Conservation (phyloP, 2,329 filamentous ascomycete species). For the Hymenoscyphus repandus region DNA sequence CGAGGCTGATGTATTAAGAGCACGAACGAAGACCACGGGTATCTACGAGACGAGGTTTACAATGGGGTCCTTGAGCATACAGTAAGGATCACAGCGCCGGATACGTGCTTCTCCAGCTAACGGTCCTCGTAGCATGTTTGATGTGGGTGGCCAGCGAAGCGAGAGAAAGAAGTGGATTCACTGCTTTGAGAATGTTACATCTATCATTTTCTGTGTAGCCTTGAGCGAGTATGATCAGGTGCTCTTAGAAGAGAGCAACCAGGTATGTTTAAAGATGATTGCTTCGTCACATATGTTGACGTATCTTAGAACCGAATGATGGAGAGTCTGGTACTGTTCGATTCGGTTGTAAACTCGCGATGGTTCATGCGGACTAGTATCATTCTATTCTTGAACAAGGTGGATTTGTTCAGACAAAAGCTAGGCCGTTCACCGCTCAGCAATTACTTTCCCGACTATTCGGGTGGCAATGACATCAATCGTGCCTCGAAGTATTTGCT, state of each 20-base stretch:
- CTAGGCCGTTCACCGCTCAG: conserved; percentile 81
- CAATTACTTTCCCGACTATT: conserved; percentile 98
- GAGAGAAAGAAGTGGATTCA: conserved; percentile 99
- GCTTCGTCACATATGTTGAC: conserved; percentile 12
- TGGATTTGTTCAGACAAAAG: conserved; percentile 96
- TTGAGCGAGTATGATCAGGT: conserved; percentile 98
- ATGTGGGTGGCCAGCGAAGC: conserved; percentile 93
- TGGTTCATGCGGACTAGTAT: conserved; percentile 99
- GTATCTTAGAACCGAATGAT: conserved; percentile 88
- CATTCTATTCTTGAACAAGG: conserved; percentile 97
- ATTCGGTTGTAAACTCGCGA: conserved; percentile 96
- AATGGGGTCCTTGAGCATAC: conserved; percentile 97
- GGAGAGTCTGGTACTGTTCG: conserved; percentile 93
- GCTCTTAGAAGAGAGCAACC: conserved; percentile 91
- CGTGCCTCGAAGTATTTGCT: conserved; percentile 95
- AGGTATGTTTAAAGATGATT: conserved; percentile 52
- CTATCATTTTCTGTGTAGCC: conserved; percentile 98
- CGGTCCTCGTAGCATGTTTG: conserved; percentile 75
- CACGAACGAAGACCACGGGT: conserved; percentile 95
- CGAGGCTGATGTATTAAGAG: conserved; percentile 91
- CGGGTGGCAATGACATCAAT: conserved; percentile 95
- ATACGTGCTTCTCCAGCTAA: conserved; percentile 18
- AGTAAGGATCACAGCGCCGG: conserved; percentile 58
- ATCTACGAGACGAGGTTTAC: conserved; percentile 99
- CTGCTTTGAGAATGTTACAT: conserved; percentile 99